phyloP scores from a whole-genome alignment of 2,329 filamentous ascomycete genomes.

The Ophiosphaerella korrae region DNA sequence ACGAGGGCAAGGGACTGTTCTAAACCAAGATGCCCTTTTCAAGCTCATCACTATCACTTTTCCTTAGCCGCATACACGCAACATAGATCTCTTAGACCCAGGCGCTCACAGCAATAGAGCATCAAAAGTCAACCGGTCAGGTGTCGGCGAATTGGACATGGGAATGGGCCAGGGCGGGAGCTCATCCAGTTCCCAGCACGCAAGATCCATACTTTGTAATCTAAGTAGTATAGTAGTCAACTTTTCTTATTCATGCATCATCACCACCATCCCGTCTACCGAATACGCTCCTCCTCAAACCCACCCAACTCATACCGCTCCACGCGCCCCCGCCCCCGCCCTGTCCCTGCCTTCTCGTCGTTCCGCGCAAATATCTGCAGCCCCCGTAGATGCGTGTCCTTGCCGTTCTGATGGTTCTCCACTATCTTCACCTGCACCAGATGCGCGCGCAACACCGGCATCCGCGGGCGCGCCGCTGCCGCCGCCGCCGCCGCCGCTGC shows the following conservation, averaged over 20 bases:
- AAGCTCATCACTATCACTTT: too few species aligned
- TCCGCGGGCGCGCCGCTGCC: slow-evolving; percentile 51
- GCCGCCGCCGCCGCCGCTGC: slow-evolving; percentile 18
- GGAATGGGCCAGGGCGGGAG: too few species aligned
- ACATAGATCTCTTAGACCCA: slow-evolving; percentile 5
- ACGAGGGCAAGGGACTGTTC: slow-evolving; percentile 27
- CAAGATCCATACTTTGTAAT: too few species aligned
- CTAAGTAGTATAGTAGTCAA: too few species aligned
- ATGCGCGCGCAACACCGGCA: slow-evolving; percentile 81
- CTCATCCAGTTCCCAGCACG: too few species aligned
- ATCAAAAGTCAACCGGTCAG: too few species aligned
- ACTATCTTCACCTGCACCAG: slow-evolving; percentile 88
- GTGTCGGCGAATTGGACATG: too few species aligned
- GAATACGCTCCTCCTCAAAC: slow-evolving; percentile 1
- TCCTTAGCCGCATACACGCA: slow-evolving; percentile 3
- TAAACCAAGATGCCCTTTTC: background rate
- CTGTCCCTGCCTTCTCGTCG: slow-evolving; percentile 24
- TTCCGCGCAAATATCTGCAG: slow-evolving; percentile 78
- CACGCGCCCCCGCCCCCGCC: slow-evolving; percentile 23
- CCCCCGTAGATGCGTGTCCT: slow-evolving; percentile 95
- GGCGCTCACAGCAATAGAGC: background rate
- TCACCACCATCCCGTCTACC: background rate
- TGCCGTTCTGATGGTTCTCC: slow-evolving; percentile 98
- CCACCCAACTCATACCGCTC: slow-evolving; percentile 6
- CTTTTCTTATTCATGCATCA: background rate